Evolutionary conservation across 2,329 filamentous ascomycete genomes (phyloP), one percentile per base, ranked within the genome.

Genomic region (Thelonectria rubi): DNA sequence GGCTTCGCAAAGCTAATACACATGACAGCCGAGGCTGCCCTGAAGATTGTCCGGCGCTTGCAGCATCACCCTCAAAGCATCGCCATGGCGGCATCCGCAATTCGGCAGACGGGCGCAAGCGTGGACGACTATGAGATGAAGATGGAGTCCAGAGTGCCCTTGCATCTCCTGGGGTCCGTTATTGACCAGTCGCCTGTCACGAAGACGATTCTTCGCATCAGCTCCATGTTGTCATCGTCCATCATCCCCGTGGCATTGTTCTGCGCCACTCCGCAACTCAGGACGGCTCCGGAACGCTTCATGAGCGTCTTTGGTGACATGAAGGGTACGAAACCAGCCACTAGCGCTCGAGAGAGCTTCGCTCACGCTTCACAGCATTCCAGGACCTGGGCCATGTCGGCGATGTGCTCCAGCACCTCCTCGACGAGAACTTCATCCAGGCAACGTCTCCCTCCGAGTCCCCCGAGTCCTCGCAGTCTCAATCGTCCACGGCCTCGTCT

Each of bases 121-220:
- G 46, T 60, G 20, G 46, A 14, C 10, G 46, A 51, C 17, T 60
- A 55, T 18, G 51, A 55, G 46, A 45, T 14, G 32, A 60, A 60
- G 18, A 60, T 60, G 58, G 46, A 39, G 1, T 60, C 39, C 7
- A 51, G 58, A 37, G 58, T 60, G 5, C 58, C 58, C 20, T 37
- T 60, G 30, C 58, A 60, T 45, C 51, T 55, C 17, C 17, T 60
- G 6, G 58, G 58, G 45, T 60, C 58, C 9, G 43, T 46, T 8
- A 43, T 60, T 46, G 58, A 60, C 15, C 58, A 60, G 47, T 60
- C 58, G 14, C 58, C 58, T 14, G 58, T 60, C 17, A 55, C 51
- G 30, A 55, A 50, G 30, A 50, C 46, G 9, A 51, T 60, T 11
- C 58, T 60, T 34, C n/a, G 30, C 20, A 55, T 60, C 20, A 60